Base-by-base conservation (phyloP, 139 green algal species). In the Tetratostichococcus sp. region DNA sequence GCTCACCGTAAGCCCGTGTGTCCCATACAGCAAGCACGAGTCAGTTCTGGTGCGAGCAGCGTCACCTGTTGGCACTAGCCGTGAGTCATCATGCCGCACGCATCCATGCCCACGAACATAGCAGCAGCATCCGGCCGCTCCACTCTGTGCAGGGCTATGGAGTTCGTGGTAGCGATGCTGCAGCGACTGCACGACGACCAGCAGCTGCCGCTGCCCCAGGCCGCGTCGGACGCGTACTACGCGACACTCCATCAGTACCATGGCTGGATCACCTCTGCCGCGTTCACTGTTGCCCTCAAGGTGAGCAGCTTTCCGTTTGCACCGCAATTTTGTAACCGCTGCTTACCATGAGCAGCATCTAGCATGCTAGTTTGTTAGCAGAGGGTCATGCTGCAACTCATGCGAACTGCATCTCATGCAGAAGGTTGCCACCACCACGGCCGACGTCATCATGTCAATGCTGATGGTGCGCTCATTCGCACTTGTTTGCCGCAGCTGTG, bases 141-240 rank as follows among this genome's bases (percentile, higher is more conserved):
- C 19, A 17, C 31, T 57, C 42, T 43, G 2, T 21, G 5, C 83
- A 93, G 90, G 35, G 90, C 90, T 0, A 88, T 94, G 85, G 79
- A 93, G 80, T 94, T 94, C 79, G 82, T 91, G 22, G 72, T 87
- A 26, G 77, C 73, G 1, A 75, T 94, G 70, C 75, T 94, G 35
- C 66, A 79, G 35, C 67, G 72, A 35, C 30, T 93, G 39, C 62
- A 84, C 35, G 76, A 83, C 14, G 77, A 89, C 62, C 73, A 58
- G 0, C 19, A 58, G 1, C 17, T 80, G 2, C 65, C 72, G 5
- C 34, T 93, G 68, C 65, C 57, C n/a, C 74, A 78, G 1, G 85
- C 79, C 6, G 88, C 86, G 4, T 78, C 43, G 34, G 82, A 92
- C 23, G 81, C 80, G 1, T 95, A 95, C 74, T 75, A 82, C 17